Evolutionary conservation across 345 rosid species (phyloP), one percentile per base, ranked within the genome.

Genomic region (Garcia nutans): DNA sequence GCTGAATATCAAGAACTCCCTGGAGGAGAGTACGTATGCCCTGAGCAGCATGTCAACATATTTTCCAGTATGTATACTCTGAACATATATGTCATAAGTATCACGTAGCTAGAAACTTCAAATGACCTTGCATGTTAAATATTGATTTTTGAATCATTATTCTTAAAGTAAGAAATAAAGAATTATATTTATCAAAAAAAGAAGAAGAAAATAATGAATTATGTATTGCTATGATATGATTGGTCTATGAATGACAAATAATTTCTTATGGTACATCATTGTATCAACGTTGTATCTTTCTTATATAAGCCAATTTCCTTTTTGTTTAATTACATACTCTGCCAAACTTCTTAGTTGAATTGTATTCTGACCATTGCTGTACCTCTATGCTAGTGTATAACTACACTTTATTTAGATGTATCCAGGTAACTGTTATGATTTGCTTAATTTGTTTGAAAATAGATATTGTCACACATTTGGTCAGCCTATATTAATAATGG

Each of bases 1-100:
- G 79, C 81, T 79, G 99, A 86, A 79, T 96, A 96, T 85, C 93
- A 90, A 82, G 98, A 89, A 82, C 96, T 96, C 74, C 90, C 98
- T 72, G 94, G 88, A 68, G 97, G 91, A 85, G 97, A 96, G 83
- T 82, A 88, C 68, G 89, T 92, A 82, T 96, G 97, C 75, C 99
- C 99, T 5, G 99, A 96, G 88, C 85, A 91, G 72, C 92, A 81
- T 49, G 93, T 16, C 84, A 92, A 84, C 84, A 73, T 96, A 72
- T 76, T 93, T 84, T 92, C 97, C 75, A 86, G 99, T 95, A 89
- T 24, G 96, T 88, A 85, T 23, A 81, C 79, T 31, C 68, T 57
- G 2, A 26, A 74, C 62, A 1, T 68, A 17, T 31, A 41, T 78
- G 28, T 74, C 41, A 22, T 71, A 4, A 58, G 10, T 23, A 45